Percentiles rank a stretch among this genome's conserved stretches.
Conservation (phyloP, 495 filamentous ascomycete species). For the Friedmanniomyces simplex region DNA sequence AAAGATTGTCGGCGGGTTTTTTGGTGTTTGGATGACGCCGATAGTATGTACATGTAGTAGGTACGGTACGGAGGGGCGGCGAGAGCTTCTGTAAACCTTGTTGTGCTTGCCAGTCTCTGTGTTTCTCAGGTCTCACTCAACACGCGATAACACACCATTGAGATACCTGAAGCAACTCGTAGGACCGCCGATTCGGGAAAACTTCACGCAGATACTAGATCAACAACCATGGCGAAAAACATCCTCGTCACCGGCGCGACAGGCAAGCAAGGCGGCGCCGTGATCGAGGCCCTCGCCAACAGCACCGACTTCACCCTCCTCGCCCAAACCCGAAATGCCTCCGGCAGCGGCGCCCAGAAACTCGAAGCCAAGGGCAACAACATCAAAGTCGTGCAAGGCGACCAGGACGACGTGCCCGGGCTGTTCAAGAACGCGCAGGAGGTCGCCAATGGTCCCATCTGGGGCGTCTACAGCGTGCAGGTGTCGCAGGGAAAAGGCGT, state of each 20-base stretch:
- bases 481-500: constrained; percentile 40
- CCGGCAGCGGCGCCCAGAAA: constrained; percentile 42
- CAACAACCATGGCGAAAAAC: constrained; percentile 24
- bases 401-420: constrained; percentile 39
- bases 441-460: constrained; percentile 31
- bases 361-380: constrained; percentile 38
- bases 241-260: constrained; percentile 61
- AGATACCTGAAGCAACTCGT: neutral
- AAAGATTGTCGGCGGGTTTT: neutral
- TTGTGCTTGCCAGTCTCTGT: no score
- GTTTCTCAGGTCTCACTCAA: no score
- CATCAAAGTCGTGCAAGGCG: constrained; percentile 47
- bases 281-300: constrained; percentile 47
- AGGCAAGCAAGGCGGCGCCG: constrained; percentile 57
- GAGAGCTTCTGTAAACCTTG: neutral
- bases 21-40: neutral
- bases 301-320: constrained; percentile 48
- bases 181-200: neutral
- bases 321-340: constrained; percentile 54
- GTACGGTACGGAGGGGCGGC: no score
- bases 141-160: no score
- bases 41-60: no score
- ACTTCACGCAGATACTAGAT: no score
- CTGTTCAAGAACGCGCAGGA: constrained; percentile 44
- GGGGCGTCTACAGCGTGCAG: constrained; percentile 32